A percentile compares a stretch with the other conserved stretches of the same genome.
Conservation (phyloP, 192 early-diverging fungal species). For the Phlyctochytrium planicorne region DNA sequence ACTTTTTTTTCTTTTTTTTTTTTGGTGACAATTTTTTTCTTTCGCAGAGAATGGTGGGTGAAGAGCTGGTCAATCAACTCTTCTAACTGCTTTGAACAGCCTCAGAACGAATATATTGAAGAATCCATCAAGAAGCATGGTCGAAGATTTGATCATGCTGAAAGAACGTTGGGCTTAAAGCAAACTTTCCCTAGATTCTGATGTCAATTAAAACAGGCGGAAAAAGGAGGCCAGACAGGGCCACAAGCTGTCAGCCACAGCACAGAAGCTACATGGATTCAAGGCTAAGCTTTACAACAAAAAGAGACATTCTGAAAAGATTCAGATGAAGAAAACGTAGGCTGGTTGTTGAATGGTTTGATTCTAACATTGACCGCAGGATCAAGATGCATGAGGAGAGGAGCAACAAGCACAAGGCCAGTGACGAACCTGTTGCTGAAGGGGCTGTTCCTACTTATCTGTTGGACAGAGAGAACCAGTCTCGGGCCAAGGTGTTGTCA, state of each 20-base stretch:
- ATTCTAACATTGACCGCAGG: conserved; percentile 29
- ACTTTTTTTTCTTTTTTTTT: no score
- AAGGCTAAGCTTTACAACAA: conserved; percentile 99
- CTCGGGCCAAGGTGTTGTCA: conserved; percentile 93
- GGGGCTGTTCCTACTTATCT: conserved; percentile 97
- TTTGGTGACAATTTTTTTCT: no score
- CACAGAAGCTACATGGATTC: conserved; percentile 95
- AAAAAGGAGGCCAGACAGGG: conserved; percentile 92
- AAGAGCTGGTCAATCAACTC: no score
- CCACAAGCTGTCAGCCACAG: conserved; percentile 88
- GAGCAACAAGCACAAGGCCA: conserved; percentile 89
- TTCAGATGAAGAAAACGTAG: conserved; percentile 99
- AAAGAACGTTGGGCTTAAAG: conserved; percentile 71
- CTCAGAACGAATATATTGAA: conserved; percentile 99
- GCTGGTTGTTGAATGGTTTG: conserved; percentile 5
- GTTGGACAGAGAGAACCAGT: conserved; percentile 96
- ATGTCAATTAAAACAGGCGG: conserved; percentile 57
- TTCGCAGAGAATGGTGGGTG: no score
- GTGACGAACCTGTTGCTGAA: conserved; percentile 85
- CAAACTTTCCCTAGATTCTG: not conserved
- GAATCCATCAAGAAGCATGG: conserved; percentile 96
- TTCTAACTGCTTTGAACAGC: no score
- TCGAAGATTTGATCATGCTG: conserved; percentile 90
- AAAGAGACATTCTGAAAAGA: conserved; percentile 97
- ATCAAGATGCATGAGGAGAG: conserved; percentile 98